Evolutionary conservation across 2,329 filamentous ascomycete genomes (phyloP), one percentile per base, ranked within the genome.

Genomic region (Monosporascus sp.): DNA sequence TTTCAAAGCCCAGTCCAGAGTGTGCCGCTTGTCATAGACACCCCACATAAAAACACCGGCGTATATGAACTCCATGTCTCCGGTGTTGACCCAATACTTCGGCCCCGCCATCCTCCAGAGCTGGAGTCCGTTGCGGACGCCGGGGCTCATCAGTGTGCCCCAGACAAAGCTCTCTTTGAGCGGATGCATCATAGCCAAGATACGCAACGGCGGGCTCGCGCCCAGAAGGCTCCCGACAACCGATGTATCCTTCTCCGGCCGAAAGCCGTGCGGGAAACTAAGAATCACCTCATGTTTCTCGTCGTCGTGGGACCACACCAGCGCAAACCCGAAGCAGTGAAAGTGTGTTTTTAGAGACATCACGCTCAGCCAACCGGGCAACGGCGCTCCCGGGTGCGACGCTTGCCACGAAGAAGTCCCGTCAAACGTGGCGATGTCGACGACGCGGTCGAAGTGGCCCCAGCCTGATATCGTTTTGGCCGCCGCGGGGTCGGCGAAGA

Each of bases 281-380:
- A 58, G 24, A 14, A 60, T 11, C 41, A 54, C 48, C 37, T 58
- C 58, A 18, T 50, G 43, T 35, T 41, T 31, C 11, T 45, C 27
- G 22, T 51, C 22, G 31, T 45, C 31, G 15, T 44, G 51, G 9
- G 52, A 52, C 56, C 56, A 56, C 18, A 55, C 49, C 5, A 57
- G 39, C 6, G 25, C 53, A 22, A 48, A 24, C n/a, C 49, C 38
- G 44, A 44, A 47, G 25, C 39, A 35, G 14, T 52, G 45, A 11
- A 49, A 51, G 9, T 52, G 18, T 5, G 47, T 37, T 20, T 45
- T 38, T n/a, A 53, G 9, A 3, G 47, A 49, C 20, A 44, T 20
- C 6, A 54, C 37, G 39, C 37, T 54, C 9, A 60, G 31, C 58
- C 55, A 60, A 1, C 8, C 5, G 1, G 58, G 58, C 9, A 60